Conservation (phyloP, 352 stramenopile species). For the Discostella stelligera region DNA sequence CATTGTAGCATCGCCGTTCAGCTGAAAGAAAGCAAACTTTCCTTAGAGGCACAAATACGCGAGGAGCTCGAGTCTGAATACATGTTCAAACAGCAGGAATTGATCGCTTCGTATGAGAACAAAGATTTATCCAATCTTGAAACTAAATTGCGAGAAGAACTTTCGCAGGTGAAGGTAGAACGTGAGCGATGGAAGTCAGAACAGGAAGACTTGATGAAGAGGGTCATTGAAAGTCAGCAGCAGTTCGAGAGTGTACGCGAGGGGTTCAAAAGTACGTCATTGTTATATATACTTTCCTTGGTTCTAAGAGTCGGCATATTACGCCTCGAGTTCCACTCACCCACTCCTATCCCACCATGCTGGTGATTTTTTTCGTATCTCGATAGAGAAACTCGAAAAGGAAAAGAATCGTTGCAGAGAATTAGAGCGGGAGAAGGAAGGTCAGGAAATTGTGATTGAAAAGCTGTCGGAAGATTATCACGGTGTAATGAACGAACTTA, state of each 20-base stretch:
- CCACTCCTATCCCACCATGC: not conserved
- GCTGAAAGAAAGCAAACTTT: conserved; percentile 17
- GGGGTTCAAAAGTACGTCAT: conserved; percentile 18
- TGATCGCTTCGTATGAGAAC: not conserved
- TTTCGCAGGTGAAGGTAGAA: conserved; percentile 24
- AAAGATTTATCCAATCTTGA: conserved; percentile 15
- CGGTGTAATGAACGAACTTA: conserved; percentile 2
- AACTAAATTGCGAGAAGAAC: conserved; percentile 19
- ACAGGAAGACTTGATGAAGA: conserved; percentile 26
- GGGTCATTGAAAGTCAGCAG: conserved; percentile 15
- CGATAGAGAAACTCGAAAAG: conserved; percentile 26
- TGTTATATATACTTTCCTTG: not conserved
- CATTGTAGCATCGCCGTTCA: conserved; percentile 17
- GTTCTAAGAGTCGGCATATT: not conserved
- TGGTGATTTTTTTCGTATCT: not conserved
- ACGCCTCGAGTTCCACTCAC: not conserved
- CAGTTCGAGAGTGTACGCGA: conserved; percentile 29
- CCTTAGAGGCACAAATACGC: conserved; percentile 15
- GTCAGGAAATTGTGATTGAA: conserved; percentile 19
- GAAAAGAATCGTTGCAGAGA: conserved; percentile 18
- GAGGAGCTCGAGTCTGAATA: conserved; percentile 27
- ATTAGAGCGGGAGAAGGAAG: conserved; percentile 19
- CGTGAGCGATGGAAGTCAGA: conserved; percentile 19
- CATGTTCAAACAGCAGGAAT: conserved; percentile 1
- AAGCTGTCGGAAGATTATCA: conserved; percentile 13